Conservation (phyloP, 345 rosid species). For the Dipteronia dyeriana region DNA sequence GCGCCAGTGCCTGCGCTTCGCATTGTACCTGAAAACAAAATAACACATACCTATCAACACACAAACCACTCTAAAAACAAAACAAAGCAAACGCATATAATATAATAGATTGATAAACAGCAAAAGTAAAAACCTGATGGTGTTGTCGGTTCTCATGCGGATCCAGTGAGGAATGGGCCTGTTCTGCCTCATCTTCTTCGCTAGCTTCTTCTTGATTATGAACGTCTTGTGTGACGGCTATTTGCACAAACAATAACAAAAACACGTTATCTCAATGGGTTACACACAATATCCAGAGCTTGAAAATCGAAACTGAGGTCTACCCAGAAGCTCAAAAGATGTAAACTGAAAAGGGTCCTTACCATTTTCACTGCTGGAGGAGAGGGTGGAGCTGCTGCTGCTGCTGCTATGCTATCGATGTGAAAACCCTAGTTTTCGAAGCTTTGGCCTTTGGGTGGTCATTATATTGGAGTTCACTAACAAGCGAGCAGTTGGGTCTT, state of each 20-base stretch:
- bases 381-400: background rate
- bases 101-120: background rate
- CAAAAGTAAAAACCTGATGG: slow-evolving; percentile 44
- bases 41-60: background rate
- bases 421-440: slow-evolving; percentile 14
- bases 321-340: background rate
- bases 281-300: background rate
- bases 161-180: slow-evolving; percentile 82
- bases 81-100: background rate
- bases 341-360: background rate
- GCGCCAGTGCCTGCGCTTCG: slow-evolving; percentile 82
- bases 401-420: background rate
- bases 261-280: background rate
- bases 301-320: too few species aligned
- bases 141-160: slow-evolving; percentile 67
- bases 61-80: background rate
- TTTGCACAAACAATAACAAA: background rate
- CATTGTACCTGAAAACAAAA: slow-evolving; percentile 51
- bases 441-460: background rate
- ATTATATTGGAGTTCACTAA: background rate
- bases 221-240: slow-evolving; percentile 52
- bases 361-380: slow-evolving; percentile 13
- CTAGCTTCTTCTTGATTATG: slow-evolving; percentile 63
- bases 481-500: background rate
- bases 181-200: slow-evolving; percentile 77